Percentiles rank a stretch among this genome's conserved stretches.
Evolutionary conservation across 78 protist species (phyloP).

Genomic region (Goniomonas avonlea): DNA sequence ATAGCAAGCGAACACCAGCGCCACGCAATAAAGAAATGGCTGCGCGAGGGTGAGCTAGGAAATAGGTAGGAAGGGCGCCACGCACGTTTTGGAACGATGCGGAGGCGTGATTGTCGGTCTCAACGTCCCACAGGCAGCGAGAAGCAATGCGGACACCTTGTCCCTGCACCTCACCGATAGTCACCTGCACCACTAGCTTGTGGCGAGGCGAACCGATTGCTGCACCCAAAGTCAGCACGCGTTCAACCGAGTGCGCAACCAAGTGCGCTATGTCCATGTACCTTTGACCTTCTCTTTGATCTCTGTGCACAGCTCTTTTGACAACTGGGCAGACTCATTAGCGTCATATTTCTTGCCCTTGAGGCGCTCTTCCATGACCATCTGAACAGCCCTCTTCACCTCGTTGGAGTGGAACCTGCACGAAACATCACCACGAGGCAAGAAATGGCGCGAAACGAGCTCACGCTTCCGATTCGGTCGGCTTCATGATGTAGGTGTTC

Average conservation of each 20-base stretch:
- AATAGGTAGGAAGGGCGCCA: too few species aligned
- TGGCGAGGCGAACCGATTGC: slow-evolving; percentile 11
- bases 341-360: slow-evolving; percentile 25
- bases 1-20: slow-evolving; percentile 27
- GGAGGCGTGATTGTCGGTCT: slow-evolving; percentile 29
- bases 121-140: slow-evolving; percentile 27
- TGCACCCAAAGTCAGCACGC: too few species aligned
- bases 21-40: slow-evolving; percentile 19
- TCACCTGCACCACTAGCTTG: slow-evolving; percentile 29
- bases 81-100: slow-evolving; percentile 5
- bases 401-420: slow-evolving; percentile 5
- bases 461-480: slow-evolving; percentile 5
- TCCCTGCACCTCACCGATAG: slow-evolving; percentile 27
- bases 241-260: too few species aligned
- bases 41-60: too few species aligned
- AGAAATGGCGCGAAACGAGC: neutral
- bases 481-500: slow-evolving; percentile 27
- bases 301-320: slow-evolving; percentile 29
- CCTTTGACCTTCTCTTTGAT: slow-evolving; percentile 28
- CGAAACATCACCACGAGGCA: neutral
- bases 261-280: too few species aligned
- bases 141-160: slow-evolving; percentile 17
- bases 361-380: slow-evolving; percentile 13
- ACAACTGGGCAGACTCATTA: slow-evolving; percentile 20
- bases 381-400: slow-evolving; percentile 8